These are phyloP conservation scores for Ogataea nonfermentans DNA, from an alignment of 805 yeast genomes.

Conservation along the genomic window DNA sequence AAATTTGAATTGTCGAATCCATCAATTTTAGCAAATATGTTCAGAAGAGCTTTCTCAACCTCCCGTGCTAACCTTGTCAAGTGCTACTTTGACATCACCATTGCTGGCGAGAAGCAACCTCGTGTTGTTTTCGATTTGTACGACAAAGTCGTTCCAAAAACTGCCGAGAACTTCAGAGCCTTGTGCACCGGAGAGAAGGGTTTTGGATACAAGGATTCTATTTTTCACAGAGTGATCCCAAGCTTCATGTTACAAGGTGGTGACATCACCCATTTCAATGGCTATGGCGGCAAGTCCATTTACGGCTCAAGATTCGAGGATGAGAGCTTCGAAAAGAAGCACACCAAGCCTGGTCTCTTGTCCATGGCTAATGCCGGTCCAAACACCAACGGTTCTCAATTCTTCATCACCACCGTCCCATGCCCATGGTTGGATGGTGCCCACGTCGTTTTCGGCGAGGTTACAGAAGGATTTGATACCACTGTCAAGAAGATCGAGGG, in stretches of 20 bases:
- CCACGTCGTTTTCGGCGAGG: constrained; percentile 95
- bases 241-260: constrained; percentile 97
- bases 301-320: constrained; percentile 77
- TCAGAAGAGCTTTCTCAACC: constrained; percentile 51
- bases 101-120: constrained; percentile 49
- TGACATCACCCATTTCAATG: constrained; percentile 80
- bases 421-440: constrained; percentile 90
- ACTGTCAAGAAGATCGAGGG: constrained; percentile 81
- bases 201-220: constrained; percentile 77
- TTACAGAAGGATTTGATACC: constrained; percentile 77
- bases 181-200: constrained; percentile 89
- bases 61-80: constrained; percentile 45
- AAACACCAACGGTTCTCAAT: constrained; percentile 97
- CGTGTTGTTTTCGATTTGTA: constrained; percentile 80
- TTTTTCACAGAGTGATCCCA: constrained; percentile 96
- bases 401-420: constrained; percentile 89
- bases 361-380: constrained; percentile 99
- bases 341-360: constrained; percentile 73
- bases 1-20: neutral
- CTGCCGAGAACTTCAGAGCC: constrained; percentile 95
- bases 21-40: constrained; percentile 1
- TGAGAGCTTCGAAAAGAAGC: constrained; percentile 72
- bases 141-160: constrained; percentile 91
- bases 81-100: constrained; percentile 56
- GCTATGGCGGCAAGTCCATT: constrained; percentile 88